A percentile compares a stretch with the other conserved stretches of the same genome.
Evolutionary conservation across 2,329 filamentous ascomycete genomes (phyloP).

Genomic region (Nectriaceae sp.): DNA sequence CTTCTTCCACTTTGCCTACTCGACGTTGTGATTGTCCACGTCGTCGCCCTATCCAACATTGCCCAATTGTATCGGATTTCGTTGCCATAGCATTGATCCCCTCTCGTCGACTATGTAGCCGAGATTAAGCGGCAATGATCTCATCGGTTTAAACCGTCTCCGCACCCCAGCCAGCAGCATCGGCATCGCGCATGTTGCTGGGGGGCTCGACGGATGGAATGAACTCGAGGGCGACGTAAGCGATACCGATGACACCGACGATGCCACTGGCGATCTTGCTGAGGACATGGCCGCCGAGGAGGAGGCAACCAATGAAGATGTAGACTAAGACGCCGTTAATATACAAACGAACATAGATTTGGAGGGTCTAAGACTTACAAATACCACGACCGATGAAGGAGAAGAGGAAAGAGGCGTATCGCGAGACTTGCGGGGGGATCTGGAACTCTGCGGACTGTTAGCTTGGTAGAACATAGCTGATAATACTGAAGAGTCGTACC

Average conservation of each 20-base stretch:
- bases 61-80: no score
- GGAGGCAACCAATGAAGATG: conserved; percentile 87
- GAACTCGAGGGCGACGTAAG: conserved; percentile 75
- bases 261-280: conserved; percentile 77
- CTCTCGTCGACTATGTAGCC: no score
- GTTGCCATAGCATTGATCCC: no score
- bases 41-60: no score
- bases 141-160: conserved; percentile 64
- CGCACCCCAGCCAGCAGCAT: conserved; percentile 70
- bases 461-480: neutral
- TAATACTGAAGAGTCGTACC: conserved; percentile 37
- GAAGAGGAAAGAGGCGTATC: conserved; percentile 97
- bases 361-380: conserved; percentile 62
- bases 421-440: conserved; percentile 87
- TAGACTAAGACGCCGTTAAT: conserved; percentile 66
- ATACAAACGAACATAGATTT: conserved; percentile 2
- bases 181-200: conserved; percentile 78
- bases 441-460: conserved; percentile 71
- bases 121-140: no score
- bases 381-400: conserved; percentile 93
- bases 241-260: conserved; percentile 76
- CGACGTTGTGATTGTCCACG: no score
- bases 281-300: conserved; percentile 68
- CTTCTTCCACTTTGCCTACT: no score
- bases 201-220: conserved; percentile 78